phyloP scores from a whole-genome alignment of 1,284 basidiomycete genomes.

The Ustilago trichophora region DNA sequence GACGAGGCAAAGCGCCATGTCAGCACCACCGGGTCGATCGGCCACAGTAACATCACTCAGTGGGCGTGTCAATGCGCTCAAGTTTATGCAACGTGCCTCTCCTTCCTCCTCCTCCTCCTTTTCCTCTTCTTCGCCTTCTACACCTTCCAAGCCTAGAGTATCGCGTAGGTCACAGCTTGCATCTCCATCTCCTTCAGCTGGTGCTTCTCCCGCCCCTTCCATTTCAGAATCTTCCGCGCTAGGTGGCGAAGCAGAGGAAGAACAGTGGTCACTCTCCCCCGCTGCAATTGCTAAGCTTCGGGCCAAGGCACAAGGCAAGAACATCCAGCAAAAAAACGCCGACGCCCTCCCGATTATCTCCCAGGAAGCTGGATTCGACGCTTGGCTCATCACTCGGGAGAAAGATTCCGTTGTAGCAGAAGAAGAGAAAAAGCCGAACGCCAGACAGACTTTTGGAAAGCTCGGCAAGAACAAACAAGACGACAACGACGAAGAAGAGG shows the following conservation, averaged over 20 bases:
- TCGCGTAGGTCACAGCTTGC: not conserved
- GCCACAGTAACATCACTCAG: conserved; percentile 41
- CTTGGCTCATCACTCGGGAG: conserved; percentile 31
- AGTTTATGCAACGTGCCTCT: conserved; percentile 49
- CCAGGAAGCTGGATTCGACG: conserved; percentile 40
- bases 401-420: not conserved
- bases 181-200: conserved; percentile 2
- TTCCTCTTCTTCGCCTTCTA: not conserved
- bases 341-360: conserved; percentile 6
- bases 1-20: conserved; percentile 3
- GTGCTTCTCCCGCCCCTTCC: too few species aligned
- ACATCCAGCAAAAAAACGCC: not conserved
- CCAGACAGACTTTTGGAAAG: conserved; percentile 23
- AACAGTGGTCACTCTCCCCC: conserved; percentile 34
- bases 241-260: conserved; percentile 9
- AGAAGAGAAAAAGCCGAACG: not conserved
- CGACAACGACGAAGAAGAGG: conserved; percentile 1
- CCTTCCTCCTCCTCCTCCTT: conserved; percentile 8
- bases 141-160: not conserved
- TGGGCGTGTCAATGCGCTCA: conserved; percentile 45
- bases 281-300: conserved; percentile 28
- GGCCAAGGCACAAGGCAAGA: conserved; percentile 3
- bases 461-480: conserved; percentile 13
- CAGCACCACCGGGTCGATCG: conserved; percentile 36
- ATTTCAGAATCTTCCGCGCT: too few species aligned